Evolutionary conservation across 129 eudicot genomes (phyloP), one percentile per base, ranked within the genome.

Genomic region (Helianthus annuus): DNA sequence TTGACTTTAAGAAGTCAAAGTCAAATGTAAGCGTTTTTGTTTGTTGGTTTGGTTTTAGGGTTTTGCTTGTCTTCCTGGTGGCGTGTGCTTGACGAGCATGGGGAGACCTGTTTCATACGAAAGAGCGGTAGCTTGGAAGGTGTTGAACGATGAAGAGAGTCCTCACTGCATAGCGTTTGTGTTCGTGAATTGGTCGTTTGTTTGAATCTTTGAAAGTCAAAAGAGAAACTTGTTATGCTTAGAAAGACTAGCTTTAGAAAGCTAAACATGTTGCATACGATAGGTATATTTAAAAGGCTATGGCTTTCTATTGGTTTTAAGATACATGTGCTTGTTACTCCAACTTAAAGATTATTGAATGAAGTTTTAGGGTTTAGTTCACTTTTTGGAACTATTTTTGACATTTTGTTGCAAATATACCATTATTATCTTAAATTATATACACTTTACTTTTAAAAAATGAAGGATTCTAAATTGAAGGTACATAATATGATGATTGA

Each of bases 101-200:
- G 92, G 97, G 12, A 69, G 97, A 38, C 89, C 88, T 65, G 83
- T 89, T n/a, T 86, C 97, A 0, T 91, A 91, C 22, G 97, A 91
- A 76, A 79, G 88, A 48, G 96, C 97, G 10, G 82, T 91, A 3
- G 91, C 96, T 13, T 91, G 96, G 96, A 91, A 91, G 69, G 97
- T 91, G 34, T 71, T 91, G 86, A 84, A 88, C 15, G 97, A 88
- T 14, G 95, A 88, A 78, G 97, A 91, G 76, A 85, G 66, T 42
- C 88, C 95, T 19, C 95, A 91, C 64, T 88, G 97, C 85, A 73
- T 91, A 34, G 86, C 89, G 48, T 91, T 91, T 45, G 84, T 85
- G 82, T 91, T 94, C 32, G 67, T 94, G 3, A 94, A 94, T 64
- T 94, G 98, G 98, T 94, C 96, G 60, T 90, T 94, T 87, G 95